A percentile compares a stretch with the other conserved stretches of the same genome.
Conservation (phyloP, 2,329 filamentous ascomycete genomes). For the Arthrocladium fulminans region DNA sequence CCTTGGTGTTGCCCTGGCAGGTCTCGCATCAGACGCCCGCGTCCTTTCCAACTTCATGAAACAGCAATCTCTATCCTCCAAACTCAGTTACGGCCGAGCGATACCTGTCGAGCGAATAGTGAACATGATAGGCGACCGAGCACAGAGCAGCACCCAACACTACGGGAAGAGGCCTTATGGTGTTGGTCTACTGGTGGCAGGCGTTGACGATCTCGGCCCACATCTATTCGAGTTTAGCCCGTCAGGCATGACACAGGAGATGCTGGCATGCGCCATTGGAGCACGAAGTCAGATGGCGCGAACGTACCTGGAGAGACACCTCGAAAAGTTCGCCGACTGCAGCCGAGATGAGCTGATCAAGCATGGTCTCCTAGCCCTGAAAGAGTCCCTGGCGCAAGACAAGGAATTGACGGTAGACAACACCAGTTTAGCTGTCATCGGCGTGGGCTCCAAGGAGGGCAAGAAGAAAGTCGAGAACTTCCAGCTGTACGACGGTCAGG, state of each 20-base stretch:
- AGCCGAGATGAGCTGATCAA: slow-evolving; percentile 77
- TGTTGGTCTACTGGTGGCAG: slow-evolving; percentile 83
- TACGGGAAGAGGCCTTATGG: slow-evolving; percentile 96
- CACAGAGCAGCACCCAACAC: slow-evolving; percentile 94
- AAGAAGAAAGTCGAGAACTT: slow-evolving; percentile 65
- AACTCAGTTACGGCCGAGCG: slow-evolving; percentile 88
- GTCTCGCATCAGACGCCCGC: slow-evolving; percentile 92
- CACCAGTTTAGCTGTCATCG: slow-evolving; percentile 81
- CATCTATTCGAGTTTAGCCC: slow-evolving; percentile 99
- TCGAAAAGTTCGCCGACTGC: slow-evolving; percentile 70
- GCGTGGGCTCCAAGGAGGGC: slow-evolving; percentile 40
- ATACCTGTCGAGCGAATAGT: slow-evolving; percentile 87
- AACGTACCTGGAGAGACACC: slow-evolving; percentile 88
- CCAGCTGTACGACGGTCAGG: slow-evolving; percentile 81
- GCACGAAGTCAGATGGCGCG: slow-evolving; percentile 94
- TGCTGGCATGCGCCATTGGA: slow-evolving; percentile 91
- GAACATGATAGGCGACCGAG: slow-evolving; percentile 86
- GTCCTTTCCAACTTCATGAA: slow-evolving; percentile 99
- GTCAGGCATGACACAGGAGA: slow-evolving; percentile 91
- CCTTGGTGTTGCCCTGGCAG: slow-evolving; percentile 88
- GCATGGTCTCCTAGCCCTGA: slow-evolving; percentile 83
- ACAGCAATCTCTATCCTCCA: slow-evolving; percentile 91
- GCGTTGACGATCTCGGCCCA: slow-evolving; percentile 85
- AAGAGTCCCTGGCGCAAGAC: slow-evolving; percentile 93
- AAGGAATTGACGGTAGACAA: slow-evolving; percentile 97